Conservation (phyloP, 2,329 filamentous ascomycete genomes). For the Botrytis byssoidea region DNA sequence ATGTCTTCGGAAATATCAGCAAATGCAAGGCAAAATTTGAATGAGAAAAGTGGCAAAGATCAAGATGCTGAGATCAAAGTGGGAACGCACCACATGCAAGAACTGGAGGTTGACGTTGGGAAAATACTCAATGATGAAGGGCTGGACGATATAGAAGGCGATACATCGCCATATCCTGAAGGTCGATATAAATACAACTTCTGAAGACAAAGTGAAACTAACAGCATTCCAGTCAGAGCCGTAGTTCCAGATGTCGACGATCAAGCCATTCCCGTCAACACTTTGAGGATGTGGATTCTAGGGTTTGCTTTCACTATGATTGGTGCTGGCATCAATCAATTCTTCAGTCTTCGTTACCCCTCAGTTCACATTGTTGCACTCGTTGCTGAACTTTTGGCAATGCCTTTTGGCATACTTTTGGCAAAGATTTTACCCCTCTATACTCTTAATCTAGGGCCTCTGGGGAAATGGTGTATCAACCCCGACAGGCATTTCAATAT, state of each 20-base stretch:
- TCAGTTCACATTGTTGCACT: constrained; percentile 36
- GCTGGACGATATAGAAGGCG: constrained; percentile 26
- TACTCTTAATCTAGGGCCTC: constrained; percentile 23
- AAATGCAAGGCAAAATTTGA: not conserved
- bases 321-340: constrained; percentile 33
- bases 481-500: constrained; percentile 69
- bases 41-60: constrained; percentile 6
- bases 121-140: constrained; percentile 24
- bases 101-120: constrained; percentile 27
- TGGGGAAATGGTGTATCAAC: constrained; percentile 49
- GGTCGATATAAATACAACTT: constrained; percentile 39
- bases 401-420: constrained; percentile 28
- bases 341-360: constrained; percentile 34
- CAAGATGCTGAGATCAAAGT: constrained; percentile 17
- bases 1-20: constrained; percentile 4
- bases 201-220: constrained; percentile 40
- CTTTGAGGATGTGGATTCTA: constrained; percentile 63
- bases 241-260: constrained; percentile 65
- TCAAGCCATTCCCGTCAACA: constrained; percentile 63
- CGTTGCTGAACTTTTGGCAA: constrained; percentile 31
- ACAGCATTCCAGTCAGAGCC: constrained; percentile 41
- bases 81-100: constrained; percentile 26
- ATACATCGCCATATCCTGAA: constrained; percentile 57
- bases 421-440: constrained; percentile 43
- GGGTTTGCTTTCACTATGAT: constrained; percentile 44